Conservation (phyloP, 345 rosid species). For the Eutrema japonicum region DNA sequence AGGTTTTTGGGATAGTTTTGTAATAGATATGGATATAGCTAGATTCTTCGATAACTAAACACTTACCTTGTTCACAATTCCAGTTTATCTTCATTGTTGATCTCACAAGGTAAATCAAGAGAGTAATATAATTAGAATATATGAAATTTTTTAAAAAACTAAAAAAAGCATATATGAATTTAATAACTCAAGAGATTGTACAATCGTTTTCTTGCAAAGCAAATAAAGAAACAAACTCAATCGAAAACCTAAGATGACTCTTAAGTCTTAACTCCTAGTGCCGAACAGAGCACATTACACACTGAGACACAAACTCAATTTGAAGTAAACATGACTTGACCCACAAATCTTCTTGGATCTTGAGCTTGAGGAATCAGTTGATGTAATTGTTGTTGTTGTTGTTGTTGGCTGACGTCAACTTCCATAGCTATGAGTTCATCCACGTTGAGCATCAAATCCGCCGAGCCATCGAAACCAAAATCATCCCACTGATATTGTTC, state of each 20-base stretch:
- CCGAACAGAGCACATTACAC: no score
- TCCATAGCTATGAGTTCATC: background rate
- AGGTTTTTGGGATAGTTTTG: no score
- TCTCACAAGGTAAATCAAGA: background rate
- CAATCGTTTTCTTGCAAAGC: background rate
- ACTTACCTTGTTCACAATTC: no score
- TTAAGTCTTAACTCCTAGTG: no score
- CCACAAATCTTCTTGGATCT: background rate
- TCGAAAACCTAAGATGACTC: background rate
- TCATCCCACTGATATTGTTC: background rate
- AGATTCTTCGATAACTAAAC: no score
- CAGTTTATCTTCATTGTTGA: no score
- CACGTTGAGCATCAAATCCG: no score
- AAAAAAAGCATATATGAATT: background rate
- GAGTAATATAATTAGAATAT: background rate
- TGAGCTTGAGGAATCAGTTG: background rate
- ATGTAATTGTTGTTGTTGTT: no score
- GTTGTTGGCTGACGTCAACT: background rate
- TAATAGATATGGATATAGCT: no score
- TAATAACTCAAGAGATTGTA: background rate
- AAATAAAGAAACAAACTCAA: background rate
- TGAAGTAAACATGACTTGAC: background rate
- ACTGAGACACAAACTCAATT: no score
- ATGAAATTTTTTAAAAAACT: background rate
- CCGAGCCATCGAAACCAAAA: no score